phyloP scores from a whole-genome alignment of 805 yeast genomes.

The Helenozyma rhizophorensis region DNA sequence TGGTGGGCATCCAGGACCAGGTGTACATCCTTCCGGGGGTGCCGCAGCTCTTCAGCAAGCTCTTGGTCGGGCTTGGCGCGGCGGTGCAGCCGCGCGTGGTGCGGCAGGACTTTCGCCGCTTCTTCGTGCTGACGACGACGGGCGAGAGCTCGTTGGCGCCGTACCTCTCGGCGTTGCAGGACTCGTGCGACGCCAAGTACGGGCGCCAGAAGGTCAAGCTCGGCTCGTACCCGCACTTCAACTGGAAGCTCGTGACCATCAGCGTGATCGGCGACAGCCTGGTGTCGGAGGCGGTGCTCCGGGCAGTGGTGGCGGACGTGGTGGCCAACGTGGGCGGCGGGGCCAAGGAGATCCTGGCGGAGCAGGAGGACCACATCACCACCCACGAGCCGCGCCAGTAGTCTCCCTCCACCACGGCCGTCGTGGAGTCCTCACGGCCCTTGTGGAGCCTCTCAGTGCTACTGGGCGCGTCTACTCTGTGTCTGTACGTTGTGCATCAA shows the following conservation, averaged over 20 bases:
- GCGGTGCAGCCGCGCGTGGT: constrained; percentile 24
- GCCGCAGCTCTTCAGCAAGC: constrained; percentile 62
- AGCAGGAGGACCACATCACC: constrained; percentile 51
- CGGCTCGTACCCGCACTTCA: constrained; percentile 83
- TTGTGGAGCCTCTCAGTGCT: no score
- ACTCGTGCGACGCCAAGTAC: constrained; percentile 23
- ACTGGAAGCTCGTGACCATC: constrained; percentile 59
- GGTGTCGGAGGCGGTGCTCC: constrained; percentile 25
- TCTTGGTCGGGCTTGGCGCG: constrained; percentile 45
- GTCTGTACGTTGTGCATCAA: no score
- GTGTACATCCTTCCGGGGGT: constrained; percentile 81
- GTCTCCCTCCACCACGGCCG: no score
- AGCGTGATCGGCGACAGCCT: constrained; percentile 63
- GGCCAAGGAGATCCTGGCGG: constrained; percentile 55
- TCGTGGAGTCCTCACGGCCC: no score
- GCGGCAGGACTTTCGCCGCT: constrained; percentile 32
- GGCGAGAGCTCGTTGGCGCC: constrained; percentile 71
- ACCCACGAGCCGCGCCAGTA: constrained; percentile 14
- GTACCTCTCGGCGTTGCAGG: constrained; percentile 50
- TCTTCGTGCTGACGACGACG: constrained; percentile 55
- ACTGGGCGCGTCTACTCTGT: no score
- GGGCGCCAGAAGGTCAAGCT: constrained; percentile 49
- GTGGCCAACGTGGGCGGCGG: constrained; percentile 40
- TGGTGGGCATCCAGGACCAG: constrained; percentile 60
- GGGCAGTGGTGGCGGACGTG: constrained; percentile 43